Conservation (phyloP, 129 eudicot species). For the Tagetes patula region DNA sequence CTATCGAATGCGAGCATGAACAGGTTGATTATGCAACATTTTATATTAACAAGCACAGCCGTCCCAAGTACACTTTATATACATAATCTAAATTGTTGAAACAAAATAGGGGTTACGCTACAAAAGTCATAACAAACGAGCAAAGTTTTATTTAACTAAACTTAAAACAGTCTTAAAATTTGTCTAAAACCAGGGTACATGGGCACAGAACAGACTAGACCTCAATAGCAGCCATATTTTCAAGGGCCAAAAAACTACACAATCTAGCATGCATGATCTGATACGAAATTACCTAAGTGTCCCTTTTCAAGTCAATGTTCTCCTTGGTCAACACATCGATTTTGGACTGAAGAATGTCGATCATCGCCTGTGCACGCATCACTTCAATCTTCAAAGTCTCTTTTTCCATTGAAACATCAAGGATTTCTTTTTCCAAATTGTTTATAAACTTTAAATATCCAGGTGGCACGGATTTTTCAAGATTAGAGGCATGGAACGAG, state of each 20-base stretch:
- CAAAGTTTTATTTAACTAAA: slow-evolving; percentile 23
- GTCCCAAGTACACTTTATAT: background rate
- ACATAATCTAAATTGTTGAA: too few relatives aligned
- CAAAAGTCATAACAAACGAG: background rate
- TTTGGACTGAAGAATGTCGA: slow-evolving; percentile 79
- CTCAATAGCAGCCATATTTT: slow-evolving; percentile 23
- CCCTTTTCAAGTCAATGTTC: slow-evolving; percentile 53
- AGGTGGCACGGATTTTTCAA: slow-evolving; percentile 89
- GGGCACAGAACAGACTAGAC: slow-evolving; percentile 23
- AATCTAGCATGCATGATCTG: slow-evolving; percentile 28
- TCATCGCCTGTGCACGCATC: slow-evolving; percentile 93
- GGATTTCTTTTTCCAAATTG: slow-evolving; percentile 64
- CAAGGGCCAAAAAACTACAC: slow-evolving; percentile 27
- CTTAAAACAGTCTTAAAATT: slow-evolving; percentile 18
- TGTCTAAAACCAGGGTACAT: slow-evolving; percentile 25
- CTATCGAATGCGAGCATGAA: background rate
- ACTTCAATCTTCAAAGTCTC: slow-evolving; percentile 89
- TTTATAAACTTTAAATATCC: slow-evolving; percentile 76
- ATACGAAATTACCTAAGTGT: slow-evolving; percentile 31
- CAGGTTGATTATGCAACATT: background rate
- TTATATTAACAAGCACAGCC: background rate
- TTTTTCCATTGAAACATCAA: slow-evolving; percentile 82
- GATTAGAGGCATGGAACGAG: slow-evolving; percentile 64
- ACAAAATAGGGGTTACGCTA: too few relatives aligned
- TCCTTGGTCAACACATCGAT: slow-evolving; percentile 60